phyloP scores from a whole-genome alignment of 2,329 filamentous ascomycete species.

The Pyrenochaeta sp. region DNA sequence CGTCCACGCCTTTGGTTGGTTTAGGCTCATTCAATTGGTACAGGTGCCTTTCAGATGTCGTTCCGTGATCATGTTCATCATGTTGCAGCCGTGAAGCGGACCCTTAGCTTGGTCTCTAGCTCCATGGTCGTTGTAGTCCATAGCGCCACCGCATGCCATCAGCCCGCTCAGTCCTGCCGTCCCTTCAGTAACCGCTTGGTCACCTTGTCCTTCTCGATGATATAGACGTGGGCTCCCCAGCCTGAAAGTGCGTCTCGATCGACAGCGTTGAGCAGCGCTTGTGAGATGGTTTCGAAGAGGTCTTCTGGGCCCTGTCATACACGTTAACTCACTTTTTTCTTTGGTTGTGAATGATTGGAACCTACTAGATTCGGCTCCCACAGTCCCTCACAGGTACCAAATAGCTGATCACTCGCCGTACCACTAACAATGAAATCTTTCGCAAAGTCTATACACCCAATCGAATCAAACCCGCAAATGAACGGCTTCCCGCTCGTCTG shows the following conservation, averaged over 20 bases:
- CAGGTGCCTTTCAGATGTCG: slow-evolving; percentile 23
- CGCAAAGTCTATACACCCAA: slow-evolving; percentile 98
- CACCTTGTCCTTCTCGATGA: slow-evolving; percentile 99
- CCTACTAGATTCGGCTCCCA: slow-evolving; percentile 95
- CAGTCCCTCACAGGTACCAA: slow-evolving; percentile 96
- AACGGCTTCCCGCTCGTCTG: slow-evolving; percentile 94
- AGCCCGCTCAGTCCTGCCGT: slow-evolving; percentile 74
- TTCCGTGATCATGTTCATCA: slow-evolving; percentile 16
- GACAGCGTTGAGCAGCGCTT: slow-evolving; percentile 92
- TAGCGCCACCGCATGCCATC: slow-evolving; percentile 20
- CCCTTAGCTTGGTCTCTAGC: neutral
- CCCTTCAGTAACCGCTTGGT: slow-evolving; percentile 99
- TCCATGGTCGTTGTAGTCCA: slow-evolving; percentile 19
- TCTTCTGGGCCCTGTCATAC: slow-evolving; percentile 78
- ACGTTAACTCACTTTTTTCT: slow-evolving; percentile 13
- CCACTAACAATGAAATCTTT: slow-evolving; percentile 99
- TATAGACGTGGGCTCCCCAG: slow-evolving; percentile 98
- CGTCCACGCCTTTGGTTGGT: neutral
- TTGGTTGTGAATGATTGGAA: neutral
- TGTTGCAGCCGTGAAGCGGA: slow-evolving; percentile 14
- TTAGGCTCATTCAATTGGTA: slow-evolving; percentile 16
- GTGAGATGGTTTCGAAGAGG: slow-evolving; percentile 97
- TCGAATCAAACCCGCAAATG: slow-evolving; percentile 98
- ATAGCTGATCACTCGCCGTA: slow-evolving; percentile 95
- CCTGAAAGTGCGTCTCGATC: slow-evolving; percentile 96